Evolutionary conservation across 768 basidiomycete species (phyloP).

Genomic region (Suillus occidentalis): DNA sequence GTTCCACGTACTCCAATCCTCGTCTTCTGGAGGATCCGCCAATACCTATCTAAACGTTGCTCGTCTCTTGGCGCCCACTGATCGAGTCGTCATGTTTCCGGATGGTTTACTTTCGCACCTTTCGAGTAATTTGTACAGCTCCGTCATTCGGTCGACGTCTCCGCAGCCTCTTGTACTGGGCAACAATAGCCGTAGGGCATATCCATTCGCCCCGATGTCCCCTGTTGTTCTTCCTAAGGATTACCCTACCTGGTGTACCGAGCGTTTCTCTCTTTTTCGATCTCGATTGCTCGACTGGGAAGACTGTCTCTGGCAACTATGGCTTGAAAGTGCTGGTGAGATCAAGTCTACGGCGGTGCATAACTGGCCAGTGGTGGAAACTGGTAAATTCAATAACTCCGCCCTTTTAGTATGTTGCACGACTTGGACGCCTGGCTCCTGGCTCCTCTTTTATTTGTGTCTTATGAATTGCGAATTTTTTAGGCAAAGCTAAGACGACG

Average conservation of each 20-base stretch:
- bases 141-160: slow-evolving; percentile 11
- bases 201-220: slow-evolving; percentile 42
- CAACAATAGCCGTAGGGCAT: slow-evolving; percentile 30
- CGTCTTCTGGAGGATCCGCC: slow-evolving; percentile 37
- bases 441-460: slow-evolving; percentile 3
- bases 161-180: slow-evolving; percentile 30
- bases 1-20: slow-evolving; percentile 48
- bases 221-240: slow-evolving; percentile 46
- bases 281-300: slow-evolving; percentile 57
- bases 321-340: slow-evolving; percentile 53
- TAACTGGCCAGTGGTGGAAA: not conserved
- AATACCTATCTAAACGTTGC: slow-evolving; percentile 65
- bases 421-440: not conserved
- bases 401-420: not conserved
- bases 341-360: slow-evolving; percentile 12
- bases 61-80: slow-evolving; percentile 54
- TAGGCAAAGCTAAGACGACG: slow-evolving; percentile 44
- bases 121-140: slow-evolving; percentile 17
- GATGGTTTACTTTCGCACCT: slow-evolving; percentile 36
- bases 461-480: not conserved
- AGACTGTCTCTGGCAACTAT: slow-evolving; percentile 66
- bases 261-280: slow-evolving; percentile 47
- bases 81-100: slow-evolving; percentile 52
- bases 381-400: not conserved
- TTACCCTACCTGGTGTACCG: slow-evolving; percentile 60